Evolutionary conservation across 2,329 filamentous ascomycete species (phyloP), one percentile per base, ranked within the genome.

Genomic region (Lachnellula occidentalis): DNA sequence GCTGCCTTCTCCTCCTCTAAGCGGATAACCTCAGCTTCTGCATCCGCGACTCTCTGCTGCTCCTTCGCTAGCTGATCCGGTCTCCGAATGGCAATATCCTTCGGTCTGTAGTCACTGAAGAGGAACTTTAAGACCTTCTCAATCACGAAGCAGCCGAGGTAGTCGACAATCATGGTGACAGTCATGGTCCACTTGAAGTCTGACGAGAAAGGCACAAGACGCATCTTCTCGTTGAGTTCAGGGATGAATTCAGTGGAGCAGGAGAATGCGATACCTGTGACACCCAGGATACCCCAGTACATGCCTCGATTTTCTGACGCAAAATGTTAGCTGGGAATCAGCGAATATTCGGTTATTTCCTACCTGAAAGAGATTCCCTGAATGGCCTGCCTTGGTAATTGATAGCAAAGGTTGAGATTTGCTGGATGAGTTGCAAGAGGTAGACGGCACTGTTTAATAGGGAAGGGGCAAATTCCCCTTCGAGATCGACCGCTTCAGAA

Each of bases 351-450:
- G 42, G 19, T 22, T 31, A 27, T 9, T 27, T 46, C 58, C 53
- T 43, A 60, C 58, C 94, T 5, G 88, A 86, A 62, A 99, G 90
- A 21, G 88, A 88, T 74, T 99, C 94, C 57, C 94, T 89, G 87
- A 99, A 99, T 12, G 94, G 94, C 9, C 94, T 88, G 56, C 94
- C 94, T 73, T 99, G 94, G 77, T 99, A 99, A 78, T 99, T 99
- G 78, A 99, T 96, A 58, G 94, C 92, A 67, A 99, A 99, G 3
- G 94, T 99, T 22, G 92, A 96, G 69, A 99, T 96, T 73, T 99
- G 94, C 73, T 99, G 94, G 72, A 99, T 97, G 50, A 99, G 85
- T 69, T 97, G 94, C 41, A 99, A 83, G 24, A 99, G 88, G 72
- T 97, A 99, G 64, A 99, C 90, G 53, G 94, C 94, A 47, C 88